Evolutionary conservation across 2,329 filamentous ascomycete species (phyloP).

Genomic region (Fusarium sacchari): DNA sequence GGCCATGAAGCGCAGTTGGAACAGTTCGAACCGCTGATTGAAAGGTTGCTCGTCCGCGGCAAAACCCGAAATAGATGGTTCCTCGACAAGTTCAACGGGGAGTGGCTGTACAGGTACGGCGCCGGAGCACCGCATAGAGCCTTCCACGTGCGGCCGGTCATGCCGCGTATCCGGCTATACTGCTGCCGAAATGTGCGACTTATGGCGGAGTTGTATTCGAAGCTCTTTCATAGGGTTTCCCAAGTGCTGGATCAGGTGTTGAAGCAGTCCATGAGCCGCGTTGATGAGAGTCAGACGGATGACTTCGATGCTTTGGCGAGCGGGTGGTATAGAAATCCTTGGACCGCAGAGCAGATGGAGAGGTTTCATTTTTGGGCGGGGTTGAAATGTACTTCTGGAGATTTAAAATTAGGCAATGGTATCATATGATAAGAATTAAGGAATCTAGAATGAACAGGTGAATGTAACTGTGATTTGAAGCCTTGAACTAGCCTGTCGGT

Average conservation of each 20-base stretch:
- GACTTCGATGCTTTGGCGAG: neutral
- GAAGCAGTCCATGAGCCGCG: no score
- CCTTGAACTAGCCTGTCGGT: no score
- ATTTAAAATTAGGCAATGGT: no score
- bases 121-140: fast-evolving
- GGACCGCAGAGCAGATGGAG: neutral
- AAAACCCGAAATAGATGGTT: neutral
- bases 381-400: no score
- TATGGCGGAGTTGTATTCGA: neutral
- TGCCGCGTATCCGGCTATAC: neutral
- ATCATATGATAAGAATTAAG: no score
- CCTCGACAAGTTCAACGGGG: neutral
- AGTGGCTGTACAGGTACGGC: neutral
- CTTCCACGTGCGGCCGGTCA: neutral
- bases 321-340: neutral
- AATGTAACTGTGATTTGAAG: no score
- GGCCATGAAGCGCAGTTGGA: no score
- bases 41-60: fast-evolving
- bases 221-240: no score
- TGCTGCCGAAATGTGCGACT: neutral
- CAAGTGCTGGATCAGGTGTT: no score
- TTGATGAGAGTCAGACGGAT: neutral
- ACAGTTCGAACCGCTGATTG: fast-evolving
- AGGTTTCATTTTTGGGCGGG: no score
- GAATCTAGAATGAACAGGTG: no score